Evolutionary conservation across 2,329 filamentous ascomycete genomes (phyloP).

Genomic region (Colletotrichum incanum): DNA sequence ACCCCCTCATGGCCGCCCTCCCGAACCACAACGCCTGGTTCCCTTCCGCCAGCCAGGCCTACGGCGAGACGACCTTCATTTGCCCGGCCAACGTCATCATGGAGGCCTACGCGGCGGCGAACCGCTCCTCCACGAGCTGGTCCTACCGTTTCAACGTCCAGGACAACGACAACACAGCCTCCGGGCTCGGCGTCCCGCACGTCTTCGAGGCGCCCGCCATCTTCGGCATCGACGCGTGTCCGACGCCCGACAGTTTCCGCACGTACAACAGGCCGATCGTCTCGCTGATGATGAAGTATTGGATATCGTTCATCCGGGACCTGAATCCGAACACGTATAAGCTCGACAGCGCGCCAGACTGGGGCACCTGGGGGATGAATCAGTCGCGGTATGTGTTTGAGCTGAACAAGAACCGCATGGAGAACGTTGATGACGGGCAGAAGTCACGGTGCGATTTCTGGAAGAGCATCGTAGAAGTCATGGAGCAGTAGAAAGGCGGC

Average conservation of each 20-base stretch:
- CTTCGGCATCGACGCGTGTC: slow-evolving; percentile 60
- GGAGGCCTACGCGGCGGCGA: slow-evolving; percentile 48
- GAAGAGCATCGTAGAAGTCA: slow-evolving; percentile 53
- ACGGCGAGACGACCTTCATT: slow-evolving; percentile 63
- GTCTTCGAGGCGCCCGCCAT: slow-evolving; percentile 64
- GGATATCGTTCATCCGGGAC: slow-evolving; percentile 63
- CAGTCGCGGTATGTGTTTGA: slow-evolving; percentile 58
- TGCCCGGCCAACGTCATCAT: slow-evolving; percentile 61
- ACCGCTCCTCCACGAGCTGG: slow-evolving; percentile 52
- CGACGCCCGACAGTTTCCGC: slow-evolving; percentile 56
- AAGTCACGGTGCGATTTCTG: slow-evolving; percentile 59
- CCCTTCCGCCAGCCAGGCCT: slow-evolving; percentile 58
- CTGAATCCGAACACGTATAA: slow-evolving; percentile 61
- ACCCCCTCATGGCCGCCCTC: slow-evolving; percentile 55
- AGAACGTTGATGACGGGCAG: slow-evolving; percentile 54
- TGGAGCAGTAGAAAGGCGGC: slow-evolving; percentile 39
- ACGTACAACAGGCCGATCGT: slow-evolving; percentile 63
- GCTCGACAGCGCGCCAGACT: slow-evolving; percentile 54
- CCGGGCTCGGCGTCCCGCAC: slow-evolving; percentile 65
- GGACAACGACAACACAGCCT: slow-evolving; percentile 53
- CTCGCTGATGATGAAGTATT: slow-evolving; percentile 65
- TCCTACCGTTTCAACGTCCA: slow-evolving; percentile 66
- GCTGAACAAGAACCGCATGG: slow-evolving; percentile 58
- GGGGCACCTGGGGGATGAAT: slow-evolving; percentile 57
- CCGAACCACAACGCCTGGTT: slow-evolving; percentile 62